These are phyloP conservation scores for Sporisorium graminicola DNA, from an alignment of 1,284 basidiomycete species.

Conservation along the genomic window DNA sequence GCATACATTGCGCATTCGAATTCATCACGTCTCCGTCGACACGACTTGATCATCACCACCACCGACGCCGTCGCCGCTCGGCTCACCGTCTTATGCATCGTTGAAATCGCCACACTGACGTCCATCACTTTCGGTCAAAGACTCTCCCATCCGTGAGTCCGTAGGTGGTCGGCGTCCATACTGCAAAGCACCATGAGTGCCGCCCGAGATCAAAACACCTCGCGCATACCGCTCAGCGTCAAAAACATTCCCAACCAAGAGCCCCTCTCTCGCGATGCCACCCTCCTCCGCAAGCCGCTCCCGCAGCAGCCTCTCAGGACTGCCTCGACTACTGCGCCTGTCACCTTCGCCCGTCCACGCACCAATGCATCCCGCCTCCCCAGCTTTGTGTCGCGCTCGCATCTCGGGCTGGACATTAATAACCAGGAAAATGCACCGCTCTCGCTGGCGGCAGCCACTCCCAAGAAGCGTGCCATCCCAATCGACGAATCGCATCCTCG, in stretches of 20 bases:
- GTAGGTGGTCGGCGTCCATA: slow-evolving; percentile 4
- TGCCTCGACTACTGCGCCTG: background rate
- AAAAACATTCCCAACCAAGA: slow-evolving; percentile 45
- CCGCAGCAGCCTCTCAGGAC: slow-evolving; percentile 18
- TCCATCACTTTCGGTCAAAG: slow-evolving; percentile 14
- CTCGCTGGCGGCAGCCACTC: slow-evolving; percentile 46
- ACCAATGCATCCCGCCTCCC: slow-evolving; percentile 29
- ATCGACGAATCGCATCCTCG: slow-evolving; percentile 63
- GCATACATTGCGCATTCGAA: slow-evolving; percentile 12
- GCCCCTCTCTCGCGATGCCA: slow-evolving; percentile 17
- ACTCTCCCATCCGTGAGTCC: background rate
- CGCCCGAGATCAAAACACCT: slow-evolving; percentile 28
- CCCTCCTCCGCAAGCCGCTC: slow-evolving; percentile 30
- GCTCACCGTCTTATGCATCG: slow-evolving; percentile 18
- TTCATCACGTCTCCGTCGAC: background rate
- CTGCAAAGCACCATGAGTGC: slow-evolving; percentile 31
- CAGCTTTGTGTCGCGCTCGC: slow-evolving; percentile 48
- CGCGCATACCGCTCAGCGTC: slow-evolving; percentile 50
- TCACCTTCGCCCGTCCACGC: slow-evolving; percentile 30
- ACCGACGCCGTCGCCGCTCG: background rate
- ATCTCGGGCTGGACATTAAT: slow-evolving; percentile 40
- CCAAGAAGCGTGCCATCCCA: slow-evolving; percentile 66
- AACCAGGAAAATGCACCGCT: slow-evolving; percentile 44
- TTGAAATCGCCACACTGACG: slow-evolving; percentile 9
- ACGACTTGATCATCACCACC: background rate